Evolutionary conservation across 148 eudicot species (phyloP), one percentile per base, ranked within the genome.

Genomic region (Chenopodium formosanum): DNA sequence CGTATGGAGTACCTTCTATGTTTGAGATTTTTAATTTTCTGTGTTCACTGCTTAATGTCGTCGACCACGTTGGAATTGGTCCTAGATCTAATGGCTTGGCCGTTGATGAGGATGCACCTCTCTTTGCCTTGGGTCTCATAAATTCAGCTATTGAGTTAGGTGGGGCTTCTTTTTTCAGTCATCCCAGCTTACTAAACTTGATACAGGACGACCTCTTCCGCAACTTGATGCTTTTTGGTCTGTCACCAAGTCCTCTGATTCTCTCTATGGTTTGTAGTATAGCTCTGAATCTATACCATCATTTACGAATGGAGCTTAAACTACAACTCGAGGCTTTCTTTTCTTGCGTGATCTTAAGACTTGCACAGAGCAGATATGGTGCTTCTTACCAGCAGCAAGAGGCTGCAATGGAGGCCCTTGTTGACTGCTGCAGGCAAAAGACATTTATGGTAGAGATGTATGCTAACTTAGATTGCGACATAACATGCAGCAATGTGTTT

Each of bases 401-500:
- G 85, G 99, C 92, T 86, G 97, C 95, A 75, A 92, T 95, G 99
- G 99, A 95, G 84, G 91, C 99, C 74, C 93, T 95, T 84, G 96
- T 94, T 85, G 99, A 95, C 87, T 91, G 93, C 80, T 95, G 99
- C 73, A 91, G 97, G 89, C 97, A 95, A 86, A 90, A 88, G 80
- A 86, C 88, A 58, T 95, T 95, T 78, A 89, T 89, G 90, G 89
- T 88, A 27, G 99, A 93, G 82, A 88, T 95, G 97, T 95, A 92
- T 88, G 94, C 94, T 71, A 94, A 95, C 85, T 88, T 90, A 75
- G 99, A 95, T 79, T 92, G 99, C 78, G 99, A 95, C 85, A 93
- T 95, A 84, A 89, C 97, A 25, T 94, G 99, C 84, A 74, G 92
- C 84, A 93, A 95, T 83, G 89, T 95, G 74, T 95, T 92, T 79